Percentiles rank a stretch among this genome's conserved stretches.
Evolutionary conservation across 1,139 yeast species (phyloP).

Genomic region (Taphrina confusa): DNA sequence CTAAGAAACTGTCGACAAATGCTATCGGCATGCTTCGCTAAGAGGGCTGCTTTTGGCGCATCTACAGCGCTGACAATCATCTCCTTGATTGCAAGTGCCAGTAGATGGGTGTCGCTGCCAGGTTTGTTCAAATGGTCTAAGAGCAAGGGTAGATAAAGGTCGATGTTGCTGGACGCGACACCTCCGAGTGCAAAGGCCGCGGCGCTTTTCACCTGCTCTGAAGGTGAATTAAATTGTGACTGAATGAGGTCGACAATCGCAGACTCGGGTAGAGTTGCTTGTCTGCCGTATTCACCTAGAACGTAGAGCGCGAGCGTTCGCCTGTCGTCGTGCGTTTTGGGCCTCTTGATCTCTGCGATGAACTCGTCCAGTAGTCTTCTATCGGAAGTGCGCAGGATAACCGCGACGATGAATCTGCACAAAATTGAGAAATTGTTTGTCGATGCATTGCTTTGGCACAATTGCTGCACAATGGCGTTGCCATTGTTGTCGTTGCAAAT

Average conservation of each 20-base stretch:
- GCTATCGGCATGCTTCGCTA: constrained; percentile 37
- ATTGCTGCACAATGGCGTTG: background rate
- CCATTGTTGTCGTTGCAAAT: background rate
- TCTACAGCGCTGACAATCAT: constrained; percentile 33
- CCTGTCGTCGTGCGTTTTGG: constrained; percentile 21
- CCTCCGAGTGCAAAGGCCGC: constrained; percentile 61
- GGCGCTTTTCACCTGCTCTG: constrained; percentile 51
- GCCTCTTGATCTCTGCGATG: constrained; percentile 12
- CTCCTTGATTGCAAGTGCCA: constrained; percentile 37
- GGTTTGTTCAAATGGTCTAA: constrained; percentile 46
- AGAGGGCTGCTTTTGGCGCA: background rate
- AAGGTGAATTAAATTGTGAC: constrained; percentile 37
- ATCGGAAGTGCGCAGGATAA: background rate
- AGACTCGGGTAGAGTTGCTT: constrained; percentile 39
- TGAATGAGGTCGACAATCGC: constrained; percentile 45
- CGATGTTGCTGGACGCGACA: constrained; percentile 50
- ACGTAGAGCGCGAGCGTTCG: constrained; percentile 15
- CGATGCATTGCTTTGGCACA: background rate
- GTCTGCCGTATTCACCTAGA: constrained; percentile 23
- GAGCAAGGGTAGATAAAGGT: constrained; percentile 47
- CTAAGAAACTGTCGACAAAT: constrained; percentile 44
- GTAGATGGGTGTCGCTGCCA: constrained; percentile 43
- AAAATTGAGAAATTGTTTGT: background rate
- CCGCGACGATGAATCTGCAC: constrained; percentile 5
- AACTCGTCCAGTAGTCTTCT: background rate